Evolutionary conservation across 768 basidiomycete species (phyloP).

Genomic region (Austroboletus eburneus): DNA sequence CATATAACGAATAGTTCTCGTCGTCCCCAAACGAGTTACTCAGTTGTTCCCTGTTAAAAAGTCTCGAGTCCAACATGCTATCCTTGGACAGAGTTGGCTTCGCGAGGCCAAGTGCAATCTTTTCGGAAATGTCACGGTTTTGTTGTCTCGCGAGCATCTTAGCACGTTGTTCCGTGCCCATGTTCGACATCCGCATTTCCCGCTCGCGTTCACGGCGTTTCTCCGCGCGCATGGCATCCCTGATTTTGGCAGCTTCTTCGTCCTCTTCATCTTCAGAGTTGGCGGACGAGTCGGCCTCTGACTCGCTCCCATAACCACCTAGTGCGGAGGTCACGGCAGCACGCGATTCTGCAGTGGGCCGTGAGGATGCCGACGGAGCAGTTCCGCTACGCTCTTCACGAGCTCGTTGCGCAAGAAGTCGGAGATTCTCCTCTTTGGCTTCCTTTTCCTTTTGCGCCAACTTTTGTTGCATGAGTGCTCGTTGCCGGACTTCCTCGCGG

Average conservation of each 20-base stretch:
- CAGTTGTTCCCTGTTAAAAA: constrained; percentile 96
- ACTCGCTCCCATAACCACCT: constrained; percentile 85
- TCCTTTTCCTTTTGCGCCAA: constrained; percentile 96
- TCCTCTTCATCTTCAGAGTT: constrained; percentile 62
- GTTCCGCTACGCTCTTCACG: constrained; percentile 90
- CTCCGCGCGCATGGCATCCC: constrained; percentile 88
- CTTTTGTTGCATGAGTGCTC: constrained; percentile 96
- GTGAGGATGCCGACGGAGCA: constrained; percentile 49
- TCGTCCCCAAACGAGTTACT: constrained; percentile 81
- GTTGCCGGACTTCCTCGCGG: constrained; percentile 95
- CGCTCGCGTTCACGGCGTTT: constrained; percentile 92
- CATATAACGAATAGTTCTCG: constrained; percentile 93
- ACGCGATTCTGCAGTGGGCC: constrained; percentile 62
- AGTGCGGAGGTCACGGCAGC: constrained; percentile 72
- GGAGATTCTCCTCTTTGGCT: constrained; percentile 94
- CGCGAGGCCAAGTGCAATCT: constrained; percentile 95
- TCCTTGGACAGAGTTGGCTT: constrained; percentile 97
- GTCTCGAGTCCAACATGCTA: constrained; percentile 92
- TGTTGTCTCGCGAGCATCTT: constrained; percentile 95
- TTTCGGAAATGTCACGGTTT: constrained; percentile 99
- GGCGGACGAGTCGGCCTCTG: constrained; percentile 43
- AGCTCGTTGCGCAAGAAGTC: constrained; percentile 90
- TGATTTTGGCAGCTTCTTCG: constrained; percentile 78
- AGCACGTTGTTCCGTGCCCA: constrained; percentile 95
- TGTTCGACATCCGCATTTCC: constrained; percentile 98